Conservation (phyloP, 179 eudicot species). For the Pouteria campechiana region DNA sequence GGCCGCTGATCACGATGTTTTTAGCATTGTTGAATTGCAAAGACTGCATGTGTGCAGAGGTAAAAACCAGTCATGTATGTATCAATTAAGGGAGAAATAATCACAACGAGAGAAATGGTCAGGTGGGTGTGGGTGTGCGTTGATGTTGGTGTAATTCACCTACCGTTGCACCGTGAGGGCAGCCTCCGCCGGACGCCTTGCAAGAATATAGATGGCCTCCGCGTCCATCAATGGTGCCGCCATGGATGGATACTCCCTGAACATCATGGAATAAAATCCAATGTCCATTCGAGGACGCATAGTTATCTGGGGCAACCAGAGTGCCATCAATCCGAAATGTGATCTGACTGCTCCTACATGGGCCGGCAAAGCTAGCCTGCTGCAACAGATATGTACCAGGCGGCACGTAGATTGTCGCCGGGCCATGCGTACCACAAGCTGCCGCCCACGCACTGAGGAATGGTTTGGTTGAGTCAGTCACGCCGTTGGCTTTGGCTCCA, state of each 20-base stretch:
- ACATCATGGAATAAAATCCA: slow-evolving; percentile 15
- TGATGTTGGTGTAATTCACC: not conserved
- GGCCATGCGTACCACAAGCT: slow-evolving; percentile 17
- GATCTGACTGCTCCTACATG: slow-evolving; percentile 12
- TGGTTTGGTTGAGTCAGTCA: slow-evolving; percentile 17
- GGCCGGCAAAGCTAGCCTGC: not conserved
- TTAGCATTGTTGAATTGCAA: slow-evolving; percentile 19
- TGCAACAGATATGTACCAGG: slow-evolving; percentile 15
- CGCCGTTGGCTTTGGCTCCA: slow-evolving; percentile 22
- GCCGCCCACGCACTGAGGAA: slow-evolving; percentile 25
- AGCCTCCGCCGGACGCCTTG: slow-evolving; percentile 5
- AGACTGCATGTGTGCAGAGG: slow-evolving; percentile 15
- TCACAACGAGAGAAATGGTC: too few relatives aligned
- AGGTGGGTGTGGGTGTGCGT: too few relatives aligned
- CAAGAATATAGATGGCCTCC: too few relatives aligned
- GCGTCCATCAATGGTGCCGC: slow-evolving; percentile 14
- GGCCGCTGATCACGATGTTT: slow-evolving; percentile 17
- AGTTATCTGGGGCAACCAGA: slow-evolving; percentile 30
- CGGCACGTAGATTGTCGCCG: slow-evolving; percentile 26
- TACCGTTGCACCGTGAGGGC: slow-evolving; percentile 22
- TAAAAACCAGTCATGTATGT: too few relatives aligned
- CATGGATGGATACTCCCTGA: slow-evolving; percentile 5
- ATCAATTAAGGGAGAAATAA: too few relatives aligned
- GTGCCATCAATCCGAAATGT: slow-evolving; percentile 30
- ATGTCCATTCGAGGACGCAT: too few relatives aligned